These are phyloP conservation scores for Ascoidea rubescens DNA, from an alignment of 805 yeast genomes.

Conservation along the genomic window DNA sequence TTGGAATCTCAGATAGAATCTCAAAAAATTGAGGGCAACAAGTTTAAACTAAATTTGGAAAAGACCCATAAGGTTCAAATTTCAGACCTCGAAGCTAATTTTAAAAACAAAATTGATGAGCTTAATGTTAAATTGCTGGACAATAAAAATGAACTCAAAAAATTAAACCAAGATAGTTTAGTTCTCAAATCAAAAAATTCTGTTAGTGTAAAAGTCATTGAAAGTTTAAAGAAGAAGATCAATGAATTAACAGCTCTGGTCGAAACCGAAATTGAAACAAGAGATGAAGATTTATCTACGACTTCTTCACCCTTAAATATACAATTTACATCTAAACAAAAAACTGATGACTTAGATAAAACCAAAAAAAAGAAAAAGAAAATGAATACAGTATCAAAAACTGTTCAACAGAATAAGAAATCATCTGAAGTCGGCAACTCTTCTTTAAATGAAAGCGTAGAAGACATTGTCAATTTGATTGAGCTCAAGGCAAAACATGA, in stretches of 20 bases:
- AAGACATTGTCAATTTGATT: neutral
- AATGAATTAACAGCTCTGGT: neutral
- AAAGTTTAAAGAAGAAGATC: neutral
- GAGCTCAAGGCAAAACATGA: slow-evolving; percentile 8
- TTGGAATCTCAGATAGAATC: too few species aligned
- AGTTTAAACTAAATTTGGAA: too few species aligned
- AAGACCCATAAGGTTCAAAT: too few species aligned
- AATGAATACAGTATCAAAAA: neutral
- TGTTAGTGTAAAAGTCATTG: neutral
- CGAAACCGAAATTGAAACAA: neutral
- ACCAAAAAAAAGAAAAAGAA: slow-evolving; percentile 2
- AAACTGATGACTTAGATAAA: slow-evolving; percentile 1
- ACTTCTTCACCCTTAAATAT: neutral
- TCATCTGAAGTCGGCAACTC: slow-evolving; percentile 1
- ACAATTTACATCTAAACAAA: neutral
- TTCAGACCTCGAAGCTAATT: too few species aligned
- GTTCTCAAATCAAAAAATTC: neutral
- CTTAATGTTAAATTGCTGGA: neutral
- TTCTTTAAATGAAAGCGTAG: neutral
- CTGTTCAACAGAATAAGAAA: too few species aligned
- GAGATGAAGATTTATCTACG: neutral
- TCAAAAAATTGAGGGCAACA: neutral
- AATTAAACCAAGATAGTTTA: too few species aligned
- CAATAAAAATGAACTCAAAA: too few species aligned
- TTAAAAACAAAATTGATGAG: neutral